These are phyloP conservation scores for Moricandia arvensis DNA, from an alignment of 345 rosid species.

Conservation along the genomic window DNA sequence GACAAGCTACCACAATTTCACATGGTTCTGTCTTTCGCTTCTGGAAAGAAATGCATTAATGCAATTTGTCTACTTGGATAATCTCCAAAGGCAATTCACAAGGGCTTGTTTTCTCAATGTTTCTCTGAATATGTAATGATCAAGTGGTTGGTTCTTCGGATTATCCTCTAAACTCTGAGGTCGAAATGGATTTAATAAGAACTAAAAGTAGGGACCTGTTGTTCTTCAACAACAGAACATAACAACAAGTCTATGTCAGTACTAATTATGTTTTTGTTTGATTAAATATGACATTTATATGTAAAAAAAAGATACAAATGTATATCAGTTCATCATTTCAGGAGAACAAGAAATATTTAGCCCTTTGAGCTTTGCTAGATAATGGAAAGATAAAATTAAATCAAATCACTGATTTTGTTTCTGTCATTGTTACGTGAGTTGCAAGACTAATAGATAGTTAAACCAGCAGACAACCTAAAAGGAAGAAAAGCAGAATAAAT, in stretches of 20 bases:
- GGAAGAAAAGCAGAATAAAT: neutral
- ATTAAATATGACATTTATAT: neutral
- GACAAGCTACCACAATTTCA: constrained; percentile 9
- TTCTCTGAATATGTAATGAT: neutral
- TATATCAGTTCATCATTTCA: neutral
- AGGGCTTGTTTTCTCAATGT: constrained; percentile 3
- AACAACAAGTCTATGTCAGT: constrained; percentile 19
- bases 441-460: neutral
- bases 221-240: constrained; percentile 7
- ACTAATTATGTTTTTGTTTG: neutral
- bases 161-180: neutral
- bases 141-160: neutral
- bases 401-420: neutral
- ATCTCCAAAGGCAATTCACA: neutral
- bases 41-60: neutral
- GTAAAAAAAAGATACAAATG: neutral
- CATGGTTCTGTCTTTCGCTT: constrained; percentile 28
- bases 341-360: neutral
- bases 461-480: neutral
- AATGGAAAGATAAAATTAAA: neutral
- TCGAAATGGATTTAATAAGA: neutral
- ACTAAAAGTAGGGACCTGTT: constrained; percentile 16
- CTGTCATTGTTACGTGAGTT: neutral
- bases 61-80: neutral
- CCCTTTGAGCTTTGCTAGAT: neutral